Percentiles rank a stretch among this genome's conserved stretches.
These are phyloP conservation scores for Lipomyces orientalis DNA, from an alignment of 805 yeast species.

Conservation along the genomic window DNA sequence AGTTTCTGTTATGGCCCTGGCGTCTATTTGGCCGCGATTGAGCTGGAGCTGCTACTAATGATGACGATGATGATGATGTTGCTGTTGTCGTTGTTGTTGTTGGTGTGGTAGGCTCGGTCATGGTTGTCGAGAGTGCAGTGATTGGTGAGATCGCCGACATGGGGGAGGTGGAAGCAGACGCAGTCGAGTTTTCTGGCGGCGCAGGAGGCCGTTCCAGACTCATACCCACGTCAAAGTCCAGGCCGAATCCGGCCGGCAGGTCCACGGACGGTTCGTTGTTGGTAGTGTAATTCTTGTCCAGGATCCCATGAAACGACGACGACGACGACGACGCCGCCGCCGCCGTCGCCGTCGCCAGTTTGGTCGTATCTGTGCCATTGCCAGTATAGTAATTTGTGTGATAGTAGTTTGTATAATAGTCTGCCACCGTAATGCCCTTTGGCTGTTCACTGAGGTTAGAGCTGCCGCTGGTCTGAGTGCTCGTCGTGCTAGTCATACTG, in stretches of 20 bases:
- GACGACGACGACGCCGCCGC: too few species aligned
- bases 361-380: not conserved
- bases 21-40: not conserved
- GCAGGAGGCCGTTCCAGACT: not conserved
- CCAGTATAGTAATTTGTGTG: not conserved
- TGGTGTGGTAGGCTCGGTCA: not conserved
- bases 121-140: not conserved
- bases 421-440: not conserved
- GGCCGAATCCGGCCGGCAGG: not conserved
- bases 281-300: not conserved
- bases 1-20: conserved; percentile 31
- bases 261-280: not conserved
- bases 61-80: not conserved
- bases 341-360: too few species aligned
- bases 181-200: not conserved
- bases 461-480: not conserved
- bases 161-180: not conserved
- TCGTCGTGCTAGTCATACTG: conserved; percentile 1
- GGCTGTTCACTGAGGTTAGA: not conserved
- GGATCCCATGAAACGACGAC: not conserved
- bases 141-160: not conserved
- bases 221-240: not conserved
- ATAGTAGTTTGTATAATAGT: not conserved
- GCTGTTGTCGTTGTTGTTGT: not conserved
- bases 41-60: not conserved